A percentile compares a stretch with the other conserved stretches of the same genome.
Evolutionary conservation across 2,329 filamentous ascomycete species (phyloP).

Genomic region (Rutstroemia sp.): DNA sequence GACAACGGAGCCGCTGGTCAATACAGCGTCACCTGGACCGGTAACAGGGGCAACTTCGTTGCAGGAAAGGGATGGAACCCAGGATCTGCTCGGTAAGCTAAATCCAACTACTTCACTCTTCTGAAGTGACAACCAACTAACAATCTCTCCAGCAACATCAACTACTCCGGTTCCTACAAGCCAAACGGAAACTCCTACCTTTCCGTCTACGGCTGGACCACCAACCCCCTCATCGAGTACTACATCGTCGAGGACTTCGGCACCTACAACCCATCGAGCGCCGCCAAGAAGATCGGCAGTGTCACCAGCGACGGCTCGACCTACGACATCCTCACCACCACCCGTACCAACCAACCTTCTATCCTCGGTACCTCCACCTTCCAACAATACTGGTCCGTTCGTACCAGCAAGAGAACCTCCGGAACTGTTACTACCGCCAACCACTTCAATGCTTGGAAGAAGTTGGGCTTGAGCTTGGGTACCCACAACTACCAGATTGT

Average conservation of each 20-base stretch:
- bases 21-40: constrained; percentile 44
- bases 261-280: constrained; percentile 42
- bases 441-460: constrained; percentile 47
- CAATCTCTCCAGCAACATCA: constrained; percentile 28
- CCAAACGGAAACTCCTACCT: constrained; percentile 41
- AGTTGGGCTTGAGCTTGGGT: constrained; percentile 40
- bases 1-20: constrained; percentile 43
- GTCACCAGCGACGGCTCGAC: constrained; percentile 44
- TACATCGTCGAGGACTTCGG: constrained; percentile 50
- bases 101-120: background rate
- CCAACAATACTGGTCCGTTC: constrained; percentile 47
- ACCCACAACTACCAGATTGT: constrained; percentile 43
- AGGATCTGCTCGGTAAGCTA: constrained; percentile 24
- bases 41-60: constrained; percentile 37
- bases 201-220: constrained; percentile 49
- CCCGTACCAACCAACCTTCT: constrained; percentile 32
- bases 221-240: constrained; percentile 28
- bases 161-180: constrained; percentile 35
- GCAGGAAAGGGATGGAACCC: constrained; percentile 44
- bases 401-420: constrained; percentile 40
- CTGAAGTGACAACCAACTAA: background rate
- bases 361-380: constrained; percentile 44
- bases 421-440: constrained; percentile 43
- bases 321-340: constrained; percentile 39
- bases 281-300: constrained; percentile 40